Evolutionary conservation across 805 yeast species (phyloP).

Genomic region (Kazachstania taianensis): DNA sequence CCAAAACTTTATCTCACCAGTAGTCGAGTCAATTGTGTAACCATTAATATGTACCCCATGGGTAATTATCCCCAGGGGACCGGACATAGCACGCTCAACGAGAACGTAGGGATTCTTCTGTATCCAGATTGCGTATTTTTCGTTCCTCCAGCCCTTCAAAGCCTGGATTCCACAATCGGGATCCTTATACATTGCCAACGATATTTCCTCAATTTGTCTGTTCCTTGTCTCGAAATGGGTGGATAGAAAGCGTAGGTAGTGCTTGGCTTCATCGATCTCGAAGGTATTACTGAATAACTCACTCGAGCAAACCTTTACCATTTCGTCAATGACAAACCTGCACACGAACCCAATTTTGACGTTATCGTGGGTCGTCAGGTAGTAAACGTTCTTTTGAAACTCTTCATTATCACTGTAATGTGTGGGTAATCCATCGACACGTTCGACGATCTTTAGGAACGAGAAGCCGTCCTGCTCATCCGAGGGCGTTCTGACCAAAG

Average conservation of each 20-base stretch:
- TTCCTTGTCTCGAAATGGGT: conserved; percentile 24
- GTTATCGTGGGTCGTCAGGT: conserved; percentile 31
- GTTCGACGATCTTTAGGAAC: conserved; percentile 18
- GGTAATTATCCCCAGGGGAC: conserved; percentile 74
- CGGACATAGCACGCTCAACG: conserved; percentile 74
- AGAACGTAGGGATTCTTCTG: conserved; percentile 46
- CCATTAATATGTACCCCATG: conserved; percentile 89
- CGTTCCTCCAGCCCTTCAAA: conserved; percentile 75
- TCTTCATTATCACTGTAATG: conserved; percentile 12
- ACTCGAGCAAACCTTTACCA: conserved; percentile 13
- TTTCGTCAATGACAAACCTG: conserved; percentile 28
- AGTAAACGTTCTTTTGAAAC: conserved; percentile 24
- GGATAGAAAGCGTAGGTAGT: conserved; percentile 27
- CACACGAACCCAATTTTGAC: conserved; percentile 33
- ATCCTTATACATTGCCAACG: conserved; percentile 31
- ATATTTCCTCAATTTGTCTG: conserved; percentile 37
- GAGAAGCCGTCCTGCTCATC: conserved; percentile 17
- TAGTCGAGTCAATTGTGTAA: conserved; percentile 41
- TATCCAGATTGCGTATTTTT: conserved; percentile 62
- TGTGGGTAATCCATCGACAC: conserved; percentile 23
- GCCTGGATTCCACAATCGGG: conserved; percentile 22
- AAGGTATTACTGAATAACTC: conserved; percentile 15
- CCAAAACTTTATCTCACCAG: conserved; percentile 54
- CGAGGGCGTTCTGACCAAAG: conserved; percentile 17
- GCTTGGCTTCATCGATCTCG: conserved; percentile 21